phyloP scores from a whole-genome alignment of 805 yeast species.

The Blastobotrys attinorum region DNA sequence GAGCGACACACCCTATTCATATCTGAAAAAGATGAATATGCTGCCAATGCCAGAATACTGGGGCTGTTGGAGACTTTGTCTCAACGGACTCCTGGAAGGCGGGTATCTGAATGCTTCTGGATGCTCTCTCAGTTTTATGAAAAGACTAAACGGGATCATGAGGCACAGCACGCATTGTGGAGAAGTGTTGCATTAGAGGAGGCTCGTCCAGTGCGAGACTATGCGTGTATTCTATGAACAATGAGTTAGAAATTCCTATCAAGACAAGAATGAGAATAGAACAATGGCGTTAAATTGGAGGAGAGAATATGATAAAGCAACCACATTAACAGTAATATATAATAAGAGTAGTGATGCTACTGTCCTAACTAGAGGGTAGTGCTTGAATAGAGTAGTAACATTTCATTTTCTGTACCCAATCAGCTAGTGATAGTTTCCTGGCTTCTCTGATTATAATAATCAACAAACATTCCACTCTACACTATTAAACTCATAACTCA shows the following conservation, averaged over 20 bases:
- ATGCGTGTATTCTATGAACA: conserved; percentile 17
- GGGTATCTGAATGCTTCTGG: conserved; percentile 61
- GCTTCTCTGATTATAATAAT: not conserved
- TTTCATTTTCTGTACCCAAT: no score
- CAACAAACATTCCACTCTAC: not conserved
- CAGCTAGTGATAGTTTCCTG: no score
- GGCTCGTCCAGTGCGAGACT: conserved; percentile 44
- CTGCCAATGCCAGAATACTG: conserved; percentile 45
- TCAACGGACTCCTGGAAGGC: conserved; percentile 35
- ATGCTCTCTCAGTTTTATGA: conserved; percentile 58
- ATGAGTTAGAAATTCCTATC: no score
- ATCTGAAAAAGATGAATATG: conserved; percentile 46
- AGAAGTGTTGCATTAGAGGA: conserved; percentile 56
- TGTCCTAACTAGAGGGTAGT: no score
- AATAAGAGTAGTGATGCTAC: no score
- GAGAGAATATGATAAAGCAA: no score
- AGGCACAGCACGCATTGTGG: conserved; percentile 47
- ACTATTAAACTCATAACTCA: conserved; percentile 1
- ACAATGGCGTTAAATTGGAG: no score
- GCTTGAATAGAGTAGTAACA: no score
- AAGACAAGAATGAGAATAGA: no score
- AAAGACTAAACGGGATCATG: conserved; percentile 42
- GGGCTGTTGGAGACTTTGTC: conserved; percentile 33
- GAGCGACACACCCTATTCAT: conserved; percentile 35
- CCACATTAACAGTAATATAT: not conserved